phyloP scores from a whole-genome alignment of 208 protist genomes.

The Phytomonas francai region DNA sequence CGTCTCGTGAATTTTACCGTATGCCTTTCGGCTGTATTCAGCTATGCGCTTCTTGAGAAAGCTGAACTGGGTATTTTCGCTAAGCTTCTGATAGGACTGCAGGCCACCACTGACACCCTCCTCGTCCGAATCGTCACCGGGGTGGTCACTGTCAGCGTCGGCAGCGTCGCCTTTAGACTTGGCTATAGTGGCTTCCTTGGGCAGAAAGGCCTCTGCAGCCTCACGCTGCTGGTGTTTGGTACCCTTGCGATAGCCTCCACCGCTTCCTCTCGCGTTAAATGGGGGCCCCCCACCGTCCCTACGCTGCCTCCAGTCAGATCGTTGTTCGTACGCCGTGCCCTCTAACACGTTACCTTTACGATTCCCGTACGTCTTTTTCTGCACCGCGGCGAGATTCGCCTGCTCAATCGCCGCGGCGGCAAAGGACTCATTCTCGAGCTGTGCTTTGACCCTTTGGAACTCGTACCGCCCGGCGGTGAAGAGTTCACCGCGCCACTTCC shows the following conservation, averaged over 20 bases:
- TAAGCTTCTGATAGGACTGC: constrained; percentile 81
- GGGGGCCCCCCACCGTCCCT: background rate
- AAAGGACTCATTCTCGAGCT: constrained; percentile 95
- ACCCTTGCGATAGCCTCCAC: constrained; percentile 64
- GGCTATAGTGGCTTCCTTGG: background rate
- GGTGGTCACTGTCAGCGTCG: constrained; percentile 12
- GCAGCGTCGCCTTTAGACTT: constrained; percentile 18
- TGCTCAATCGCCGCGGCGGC: constrained; percentile 69
- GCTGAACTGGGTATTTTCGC: constrained; percentile 87
- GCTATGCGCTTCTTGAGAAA: constrained; percentile 93
- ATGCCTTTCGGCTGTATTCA: constrained; percentile 95
- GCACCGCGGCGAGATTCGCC: constrained; percentile 75
- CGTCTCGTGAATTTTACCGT: constrained; percentile 96
- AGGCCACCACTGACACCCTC: constrained; percentile 45
- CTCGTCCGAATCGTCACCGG: constrained; percentile 16
- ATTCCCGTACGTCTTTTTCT: constrained; percentile 89
- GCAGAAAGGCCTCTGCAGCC: constrained; percentile 43
- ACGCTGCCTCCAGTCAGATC: constrained; percentile 18
- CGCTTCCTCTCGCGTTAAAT: background rate
- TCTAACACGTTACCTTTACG: constrained; percentile 88
- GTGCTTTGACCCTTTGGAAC: constrained; percentile 92
- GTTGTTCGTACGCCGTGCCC: constrained; percentile 78
- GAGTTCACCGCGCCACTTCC: constrained; percentile 98
- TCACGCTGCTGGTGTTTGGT: constrained; percentile 49
- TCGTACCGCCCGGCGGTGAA: constrained; percentile 94